Evolutionary conservation across 805 yeast species (phyloP), one percentile per base, ranked within the genome.

Genomic region (Saturnispora kantuleensis): DNA sequence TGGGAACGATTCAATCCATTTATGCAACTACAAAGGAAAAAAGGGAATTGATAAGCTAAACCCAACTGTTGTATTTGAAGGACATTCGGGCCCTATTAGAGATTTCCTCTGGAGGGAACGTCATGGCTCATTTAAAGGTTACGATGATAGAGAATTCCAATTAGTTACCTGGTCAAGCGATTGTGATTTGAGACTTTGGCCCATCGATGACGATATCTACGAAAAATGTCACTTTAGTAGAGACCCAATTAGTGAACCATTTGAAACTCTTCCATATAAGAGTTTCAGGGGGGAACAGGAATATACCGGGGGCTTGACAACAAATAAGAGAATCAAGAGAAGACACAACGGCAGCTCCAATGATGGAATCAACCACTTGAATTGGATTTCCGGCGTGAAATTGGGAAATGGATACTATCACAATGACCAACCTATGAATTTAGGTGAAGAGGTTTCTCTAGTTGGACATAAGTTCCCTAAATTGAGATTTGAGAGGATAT

Each of bases 111-210:
- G 96, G 96, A 69, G 97, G 51, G 67, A 77, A 7, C 69, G 87
- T 32, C 74, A 78, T 46, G 59, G 71, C 1, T 59, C 67, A 3
- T 47, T 59, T 31, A 58, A 68, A 1, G 60, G 56, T 0, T 54
- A 73, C 11, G 81, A 79, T 52, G 87, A 85, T 64, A 69, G 90
- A 44, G 96, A 89, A 47, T 93, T 77, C 57, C 97, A 93, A 60
- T 62, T 93, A 41, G 90, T 93, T 1, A 86, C 97, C 0, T 90
- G 97, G 97, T 81, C 95, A 1, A 79, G 84, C 42, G 97, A 93
- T 58, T 76, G 80, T 52, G 95, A 86, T 57, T 66, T 93, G 47
- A 70, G 89, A 48, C 63, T 89, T 39, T 90, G 97, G 97, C 83
- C 87, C 0, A 62, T 78, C 13, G 58, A 68, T 12, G 74, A 74